Evolutionary conservation across 192 early-diverging fungal species (phyloP), one percentile per base, ranked within the genome.

Genomic region (Powellomyces hirtus): DNA sequence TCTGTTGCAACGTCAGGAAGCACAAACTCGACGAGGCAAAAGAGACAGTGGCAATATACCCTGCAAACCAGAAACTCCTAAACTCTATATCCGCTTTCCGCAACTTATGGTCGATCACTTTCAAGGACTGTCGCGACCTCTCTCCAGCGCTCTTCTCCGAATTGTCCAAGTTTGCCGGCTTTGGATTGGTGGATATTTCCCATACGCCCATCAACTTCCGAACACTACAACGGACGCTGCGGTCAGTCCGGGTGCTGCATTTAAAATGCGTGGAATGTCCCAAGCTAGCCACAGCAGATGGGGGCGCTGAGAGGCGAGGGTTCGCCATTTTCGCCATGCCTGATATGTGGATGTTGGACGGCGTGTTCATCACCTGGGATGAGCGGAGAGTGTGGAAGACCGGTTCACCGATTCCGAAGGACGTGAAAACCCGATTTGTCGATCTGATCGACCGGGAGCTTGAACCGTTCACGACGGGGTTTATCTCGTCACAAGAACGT

Each of bases 171-270:
- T 53, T 74, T 44, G 68, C 64, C 2, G 61, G 45, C 16, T 70
- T 81, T 4, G 76, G 76, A n/a, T 70, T 81, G 18, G 42, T 81
- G 18, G 77, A 81, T 68, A 49, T 81, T 16, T 78, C 76, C 11
- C 42, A 58, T 52, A 75, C 76, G 18, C 52, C 65, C 18, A 63
- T 78, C 27, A 50, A 72, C 38, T 58, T 78, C 2, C 16, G 30
- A 26, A 66, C 66, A 18, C 38, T 81, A 30, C 77, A 78, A 38
- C 6, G 52, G 16, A 29, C 66, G 34, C 49, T 81, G 10, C 60
- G 76, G 2, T 38, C 20, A 8, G 59, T 76, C 18, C 63, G 56
- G 18, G 68, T 78, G 6, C 30, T 81, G 24, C 31, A 61, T 4
- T 64, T 81, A 2, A 53, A 71, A 27, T 63, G 59, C 18, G 59